phyloP scores from a whole-genome alignment of 345 rosid species.

The Salix suchowensis region DNA sequence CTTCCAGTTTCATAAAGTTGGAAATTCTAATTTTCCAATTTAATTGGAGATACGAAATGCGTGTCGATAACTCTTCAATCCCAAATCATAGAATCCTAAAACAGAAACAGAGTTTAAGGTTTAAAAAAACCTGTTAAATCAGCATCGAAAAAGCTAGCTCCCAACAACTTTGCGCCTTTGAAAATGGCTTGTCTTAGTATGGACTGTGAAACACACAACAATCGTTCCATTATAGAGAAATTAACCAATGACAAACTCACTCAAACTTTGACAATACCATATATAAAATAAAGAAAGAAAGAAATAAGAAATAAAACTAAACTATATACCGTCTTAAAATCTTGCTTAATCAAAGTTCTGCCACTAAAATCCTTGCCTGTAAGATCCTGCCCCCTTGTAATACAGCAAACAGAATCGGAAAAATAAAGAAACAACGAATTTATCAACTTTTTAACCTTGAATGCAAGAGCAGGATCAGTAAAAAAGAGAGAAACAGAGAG shows the following conservation, averaged over 20 bases:
- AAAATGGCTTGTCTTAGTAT: slow-evolving; percentile 83
- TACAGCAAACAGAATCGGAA: not conserved
- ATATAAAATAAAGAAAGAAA: not conserved
- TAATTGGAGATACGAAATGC: not conserved
- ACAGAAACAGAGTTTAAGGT: not conserved
- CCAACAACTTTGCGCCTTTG: slow-evolving; percentile 81
- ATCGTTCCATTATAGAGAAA: not conserved
- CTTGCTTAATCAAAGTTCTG: slow-evolving; percentile 73
- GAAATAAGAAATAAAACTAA: not conserved
- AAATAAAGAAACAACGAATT: not conserved
- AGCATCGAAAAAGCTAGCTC: slow-evolving; percentile 96
- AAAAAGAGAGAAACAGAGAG: slow-evolving; percentile 65
- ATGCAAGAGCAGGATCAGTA: slow-evolving; percentile 81
- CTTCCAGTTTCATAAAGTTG: not conserved
- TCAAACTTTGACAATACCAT: not conserved
- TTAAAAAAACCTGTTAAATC: slow-evolving; percentile 72
- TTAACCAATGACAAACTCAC: not conserved
- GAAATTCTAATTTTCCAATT: not conserved
- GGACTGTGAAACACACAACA: slow-evolving; percentile 52
- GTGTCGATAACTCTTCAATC: not conserved
- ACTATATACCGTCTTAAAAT: slow-evolving; percentile 74
- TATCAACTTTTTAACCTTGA: slow-evolving; percentile 39
- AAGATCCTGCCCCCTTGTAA: slow-evolving; percentile 88
- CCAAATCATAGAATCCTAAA: not conserved
- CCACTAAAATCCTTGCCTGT: slow-evolving; percentile 83